phyloP scores from a whole-genome alignment of 1,139 yeast genomes.

The Wickerhamiella pararugosa region DNA sequence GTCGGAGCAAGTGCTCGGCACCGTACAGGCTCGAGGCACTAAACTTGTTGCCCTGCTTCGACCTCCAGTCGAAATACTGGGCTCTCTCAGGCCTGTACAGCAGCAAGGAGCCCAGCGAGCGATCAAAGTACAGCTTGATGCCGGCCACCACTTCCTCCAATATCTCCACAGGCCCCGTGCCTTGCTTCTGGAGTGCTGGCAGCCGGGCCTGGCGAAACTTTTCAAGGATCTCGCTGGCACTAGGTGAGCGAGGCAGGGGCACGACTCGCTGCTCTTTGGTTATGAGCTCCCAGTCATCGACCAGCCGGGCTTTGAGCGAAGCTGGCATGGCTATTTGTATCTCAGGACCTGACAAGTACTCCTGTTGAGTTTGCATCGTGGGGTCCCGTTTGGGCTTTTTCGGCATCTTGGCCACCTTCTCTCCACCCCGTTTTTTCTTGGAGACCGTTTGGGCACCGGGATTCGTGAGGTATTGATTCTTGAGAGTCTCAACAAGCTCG shows the following conservation, averaged over 20 bases:
- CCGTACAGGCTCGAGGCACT: slow-evolving; percentile 48
- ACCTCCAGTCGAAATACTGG: slow-evolving; percentile 49
- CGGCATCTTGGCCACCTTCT: neutral
- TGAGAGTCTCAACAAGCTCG: slow-evolving; percentile 47
- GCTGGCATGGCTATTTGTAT: slow-evolving; percentile 45
- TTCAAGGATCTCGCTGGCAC: slow-evolving; percentile 38
- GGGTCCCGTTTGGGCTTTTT: slow-evolving; percentile 5
- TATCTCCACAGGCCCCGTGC: slow-evolving; percentile 36
- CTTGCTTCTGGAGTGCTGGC: neutral
- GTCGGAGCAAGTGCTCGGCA: slow-evolving; percentile 55
- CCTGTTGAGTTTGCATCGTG: slow-evolving; percentile 17
- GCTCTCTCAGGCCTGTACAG: slow-evolving; percentile 75
- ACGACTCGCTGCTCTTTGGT: slow-evolving; percentile 66
- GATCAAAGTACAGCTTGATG: slow-evolving; percentile 60
- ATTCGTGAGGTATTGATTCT: slow-evolving; percentile 16
- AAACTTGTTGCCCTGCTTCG: slow-evolving; percentile 22
- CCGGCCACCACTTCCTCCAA: slow-evolving; percentile 57
- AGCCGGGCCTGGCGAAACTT: slow-evolving; percentile 25
- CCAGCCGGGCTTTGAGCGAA: slow-evolving; percentile 50
- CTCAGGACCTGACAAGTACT: slow-evolving; percentile 32
- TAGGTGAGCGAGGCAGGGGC: slow-evolving; percentile 40
- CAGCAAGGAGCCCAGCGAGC: slow-evolving; percentile 53
- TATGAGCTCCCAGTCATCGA: slow-evolving; percentile 86
- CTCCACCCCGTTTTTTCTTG: neutral
- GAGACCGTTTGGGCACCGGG: neutral